Evolutionary conservation across 208 protist genomes (phyloP), one percentile per base, ranked within the genome.

Genomic region (Leishmania turanica): DNA sequence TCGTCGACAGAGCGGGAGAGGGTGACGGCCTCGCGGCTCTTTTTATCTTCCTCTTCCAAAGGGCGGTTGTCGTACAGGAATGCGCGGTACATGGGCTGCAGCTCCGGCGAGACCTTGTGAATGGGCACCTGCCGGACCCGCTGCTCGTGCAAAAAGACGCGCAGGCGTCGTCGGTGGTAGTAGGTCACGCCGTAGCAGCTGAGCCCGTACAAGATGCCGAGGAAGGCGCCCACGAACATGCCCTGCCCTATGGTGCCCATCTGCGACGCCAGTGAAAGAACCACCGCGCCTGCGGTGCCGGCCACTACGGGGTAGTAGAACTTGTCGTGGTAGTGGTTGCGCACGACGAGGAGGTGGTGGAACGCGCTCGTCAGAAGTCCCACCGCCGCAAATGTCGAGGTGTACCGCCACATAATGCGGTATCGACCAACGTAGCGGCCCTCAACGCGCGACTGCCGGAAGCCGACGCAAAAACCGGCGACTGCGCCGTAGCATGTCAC

Each of bases 31-130:
- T 95, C 88, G 1, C 94, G 90, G 11, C 66, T 79, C 31, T 78
- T 77, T 51, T 87, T 75, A 56, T 92, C 89, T 34, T 72, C 58
- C 74, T 97, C 92, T 86, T 97, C 92, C 6, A 97, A 79, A 21
- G 94, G 92, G 17, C 94, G 88, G 74, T 95, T 89, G 72, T 97
- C 94, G 56, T 89, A 96, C 27, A 97, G 81, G 70, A 90, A 97
- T 40, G 94, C 87, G 54, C 92, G 84, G 79, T 97, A 97, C 84
- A 96, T 91, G 6, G 87, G 92, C 83, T 97, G 94, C 49, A 96
- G 84, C 86, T 97, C 92, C 0, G 92, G 94, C 8, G 94, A 94
- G 9, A 97, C 88, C 66, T 89, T 92, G 87, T 95, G 90, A 3
- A 97, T 79, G 45, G 94, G 94, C 24, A 95, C 89, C 85, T 97